Conservation (phyloP, 176 grass and related monocot species). For the Carex myosuroides region DNA sequence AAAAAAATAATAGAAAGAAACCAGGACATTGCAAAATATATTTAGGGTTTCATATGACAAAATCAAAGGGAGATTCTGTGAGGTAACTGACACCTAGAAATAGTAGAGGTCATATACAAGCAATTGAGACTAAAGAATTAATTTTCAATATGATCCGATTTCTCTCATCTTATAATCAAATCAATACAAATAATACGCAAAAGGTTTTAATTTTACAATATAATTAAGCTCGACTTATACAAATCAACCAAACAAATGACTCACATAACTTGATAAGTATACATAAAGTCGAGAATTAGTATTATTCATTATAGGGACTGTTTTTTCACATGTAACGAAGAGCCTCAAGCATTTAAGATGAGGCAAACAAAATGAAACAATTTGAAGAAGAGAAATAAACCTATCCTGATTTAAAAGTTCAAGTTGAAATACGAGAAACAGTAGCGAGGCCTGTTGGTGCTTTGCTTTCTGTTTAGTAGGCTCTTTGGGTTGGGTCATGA, state of each 20-base stretch:
- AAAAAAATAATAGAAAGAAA: too few species aligned
- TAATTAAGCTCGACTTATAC: background rate
- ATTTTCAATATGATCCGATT: background rate
- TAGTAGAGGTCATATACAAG: background rate
- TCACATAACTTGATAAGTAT: background rate
- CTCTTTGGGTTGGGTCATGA: background rate
- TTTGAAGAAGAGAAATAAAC: background rate
- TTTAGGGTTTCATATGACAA: too few species aligned
- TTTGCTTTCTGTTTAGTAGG: background rate
- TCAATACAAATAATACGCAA: background rate
- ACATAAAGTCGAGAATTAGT: background rate
- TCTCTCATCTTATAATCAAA: background rate
- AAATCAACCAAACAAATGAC: too few species aligned
- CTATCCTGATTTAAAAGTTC: background rate
- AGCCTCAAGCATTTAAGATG: background rate
- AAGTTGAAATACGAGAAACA: background rate
- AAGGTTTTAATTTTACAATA: background rate
- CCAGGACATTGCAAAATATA: too few species aligned
- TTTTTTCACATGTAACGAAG: background rate
- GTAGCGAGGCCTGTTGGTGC: background rate
- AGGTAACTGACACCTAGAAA: background rate
- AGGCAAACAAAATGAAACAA: background rate
- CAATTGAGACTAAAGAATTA: background rate
- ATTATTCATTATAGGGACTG: background rate
- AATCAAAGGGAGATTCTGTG: too few species aligned